These are phyloP conservation scores for Debaryomyces sp. DNA, from an alignment of 1,139 yeast species.

Conservation along the genomic window DNA sequence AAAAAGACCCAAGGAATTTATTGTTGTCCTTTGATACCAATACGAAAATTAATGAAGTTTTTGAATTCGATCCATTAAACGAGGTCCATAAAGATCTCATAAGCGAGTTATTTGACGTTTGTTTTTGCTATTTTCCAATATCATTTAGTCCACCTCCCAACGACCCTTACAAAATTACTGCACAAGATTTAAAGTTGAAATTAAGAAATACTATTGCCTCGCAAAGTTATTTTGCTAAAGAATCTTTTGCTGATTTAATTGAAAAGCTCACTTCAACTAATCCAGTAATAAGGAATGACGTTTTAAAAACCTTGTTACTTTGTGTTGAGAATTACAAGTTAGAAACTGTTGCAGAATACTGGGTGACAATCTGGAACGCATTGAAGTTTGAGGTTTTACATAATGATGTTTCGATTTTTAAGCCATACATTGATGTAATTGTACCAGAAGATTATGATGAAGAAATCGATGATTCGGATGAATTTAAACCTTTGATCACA, in stretches of 20 bases:
- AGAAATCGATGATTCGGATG: conserved; percentile 39
- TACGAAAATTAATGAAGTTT: conserved; percentile 44
- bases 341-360: conserved; percentile 53
- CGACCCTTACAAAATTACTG: conserved; percentile 85
- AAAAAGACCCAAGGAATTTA: conserved; percentile 91
- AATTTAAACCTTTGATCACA: conserved; percentile 42
- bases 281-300: conserved; percentile 74
- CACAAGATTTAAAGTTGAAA: conserved; percentile 65
- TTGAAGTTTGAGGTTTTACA: conserved; percentile 85
- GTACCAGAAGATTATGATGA: conserved; percentile 33
- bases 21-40: conserved; percentile 69
- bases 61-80: conserved; percentile 39
- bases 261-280: conserved; percentile 88
- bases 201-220: conserved; percentile 65
- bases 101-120: conserved; percentile 75
- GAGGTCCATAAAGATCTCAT: conserved; percentile 43
- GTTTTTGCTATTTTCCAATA: conserved; percentile 95
- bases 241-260: conserved; percentile 72
- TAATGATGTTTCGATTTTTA: conserved; percentile 50
- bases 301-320: conserved; percentile 59
- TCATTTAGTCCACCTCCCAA: conserved; percentile 92
- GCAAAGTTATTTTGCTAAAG: conserved; percentile 67
- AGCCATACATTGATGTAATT: conserved; percentile 26
- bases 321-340: conserved; percentile 58
- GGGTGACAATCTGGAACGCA: conserved; percentile 85